Conservation (phyloP, 768 basidiomycete genomes). For the Rhizopogon vinicolor region DNA sequence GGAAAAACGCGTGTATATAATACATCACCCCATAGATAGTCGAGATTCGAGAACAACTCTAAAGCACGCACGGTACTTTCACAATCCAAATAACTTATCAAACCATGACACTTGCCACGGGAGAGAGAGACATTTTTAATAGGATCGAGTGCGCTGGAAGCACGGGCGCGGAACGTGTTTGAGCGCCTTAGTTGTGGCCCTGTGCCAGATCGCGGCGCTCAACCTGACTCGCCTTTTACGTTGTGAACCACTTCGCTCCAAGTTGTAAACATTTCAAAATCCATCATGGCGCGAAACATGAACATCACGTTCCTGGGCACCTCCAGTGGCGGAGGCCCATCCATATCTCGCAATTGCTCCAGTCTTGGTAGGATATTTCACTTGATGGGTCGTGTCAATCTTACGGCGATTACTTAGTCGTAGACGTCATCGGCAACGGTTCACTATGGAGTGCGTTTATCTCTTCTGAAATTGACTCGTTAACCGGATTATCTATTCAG, state of each 20-base stretch:
- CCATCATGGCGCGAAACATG: slow-evolving; percentile 42
- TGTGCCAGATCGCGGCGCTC: slow-evolving; percentile 2
- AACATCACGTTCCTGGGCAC: slow-evolving; percentile 72
- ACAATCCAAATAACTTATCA: too few relatives aligned
- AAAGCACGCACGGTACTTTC: too few relatives aligned
- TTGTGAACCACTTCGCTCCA: not conserved
- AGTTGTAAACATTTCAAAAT: too few relatives aligned
- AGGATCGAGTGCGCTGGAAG: slow-evolving; percentile 42
- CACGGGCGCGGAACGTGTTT: slow-evolving; percentile 41
- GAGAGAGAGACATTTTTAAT: slow-evolving; percentile 32
- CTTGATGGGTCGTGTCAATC: not conserved
- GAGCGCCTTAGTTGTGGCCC: slow-evolving; percentile 26
- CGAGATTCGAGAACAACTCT: too few relatives aligned
- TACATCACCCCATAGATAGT: too few relatives aligned
- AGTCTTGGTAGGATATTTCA: slow-evolving; percentile 36
- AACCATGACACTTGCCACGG: slow-evolving; percentile 20
- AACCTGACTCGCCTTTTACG: slow-evolving; percentile 9
- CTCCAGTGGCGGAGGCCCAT: slow-evolving; percentile 72
- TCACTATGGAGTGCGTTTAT: slow-evolving; percentile 60
- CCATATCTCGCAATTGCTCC: slow-evolving; percentile 70
- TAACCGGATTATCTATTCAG: slow-evolving; percentile 29
- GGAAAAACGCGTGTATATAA: too few relatives aligned
- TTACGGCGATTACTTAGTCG: slow-evolving; percentile 29
- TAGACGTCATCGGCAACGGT: slow-evolving; percentile 49
- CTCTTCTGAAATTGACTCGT: not conserved